Base-by-base conservation (phyloP, 1,284 basidiomycete genomes). In the Cerioporus squamosus region DNA sequence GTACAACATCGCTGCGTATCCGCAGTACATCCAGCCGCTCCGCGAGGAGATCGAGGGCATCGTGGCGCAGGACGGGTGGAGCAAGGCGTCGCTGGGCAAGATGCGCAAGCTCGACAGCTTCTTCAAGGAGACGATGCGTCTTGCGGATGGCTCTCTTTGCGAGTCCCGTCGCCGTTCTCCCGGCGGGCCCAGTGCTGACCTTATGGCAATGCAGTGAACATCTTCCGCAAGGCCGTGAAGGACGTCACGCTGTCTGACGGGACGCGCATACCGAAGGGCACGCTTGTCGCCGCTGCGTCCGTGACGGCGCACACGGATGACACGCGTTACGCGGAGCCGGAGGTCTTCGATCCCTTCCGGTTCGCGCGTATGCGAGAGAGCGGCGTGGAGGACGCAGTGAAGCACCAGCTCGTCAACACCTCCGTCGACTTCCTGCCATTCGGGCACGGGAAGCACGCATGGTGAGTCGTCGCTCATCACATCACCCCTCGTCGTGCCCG, bases 311-410 rank as follows among this genome's bases (percentile, higher is more conserved):
- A 82, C 65, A 68, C 61, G 56, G 75, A 83, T 63, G 72, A 76
- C 31, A 64, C 73, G 23, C 65, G 74, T 38, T 83, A 82, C 63
- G 65, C 71, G 15, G 69, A 79, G 43, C 72, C 80, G 6, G 53
- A 70, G 18, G 69, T 64, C 14, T 83, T 81, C 64, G 64, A 81
- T 58, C 72, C 79, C 0, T 81, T 81, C 62, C 75, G 81, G 22
- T 85, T 82, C 68, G 71, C 77, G 23, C 75, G 79, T 29, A 62
- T 79, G 62, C 72, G 77, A 51, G 70, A 73, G 36, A 66, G 65
- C 31, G 62, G 64, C 10, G 59, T 53, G 12, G 67, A 65, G 48
- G 60, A 54, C 22, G 60, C 60, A 24, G 53, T 54, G 18, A 70
- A 68, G 57, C 68, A 74, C 53, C 73, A 73, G 52, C 64, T 69